Evolutionary conservation across 192 early-diverging fungal genomes (phyloP), one percentile per base, ranked within the genome.

Genomic region (Diversispora epigaea): DNA sequence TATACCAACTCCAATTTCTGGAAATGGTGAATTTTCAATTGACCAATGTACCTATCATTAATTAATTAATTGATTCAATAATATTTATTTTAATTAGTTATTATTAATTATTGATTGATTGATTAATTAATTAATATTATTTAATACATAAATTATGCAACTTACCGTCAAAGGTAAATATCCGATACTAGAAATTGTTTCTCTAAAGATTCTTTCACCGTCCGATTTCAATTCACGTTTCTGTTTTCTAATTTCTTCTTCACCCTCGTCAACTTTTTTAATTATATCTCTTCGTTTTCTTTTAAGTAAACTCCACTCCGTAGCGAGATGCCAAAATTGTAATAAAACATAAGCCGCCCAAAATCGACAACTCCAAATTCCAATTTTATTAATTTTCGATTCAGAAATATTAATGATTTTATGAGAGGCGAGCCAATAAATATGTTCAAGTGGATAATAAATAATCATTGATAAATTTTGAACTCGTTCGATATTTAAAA

Each of bases 401-500:
- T 91, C 89, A 9, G 90, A 83, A 62, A 96, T 80, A 21, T 89
- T 85, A 58, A 97, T 89, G 19, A 97, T 85, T 58, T 92, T 86
- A 76, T 99, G 94, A 25, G 89, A 86, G 7, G 88, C 93, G 63
- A 99, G 85, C 94, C 94, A 99, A 87, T 95, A 99, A 46, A 89
- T 84, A 80, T 99, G 97, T 79, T 99, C 97, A 41, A 99, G 86
- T 32, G 97, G 97, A 75, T 99, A 99, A 85, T 99, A 99, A 78
- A 86, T 80, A 46, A 96, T 76, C 61, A 94, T 93, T 68, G 84
- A 82, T 62, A 94, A 80, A 75, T 99, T 99, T 82, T 96, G 94
- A n/a, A 93, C 76, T 22, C 97, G 91, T 78, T 90, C 90, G 4
- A 97, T 81, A 67, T 87, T 76, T 21, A 91, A 84, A 43, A 92